Base-by-base conservation (phyloP, 352 stramenopile genomes). In the Globisporangium perplexum region DNA sequence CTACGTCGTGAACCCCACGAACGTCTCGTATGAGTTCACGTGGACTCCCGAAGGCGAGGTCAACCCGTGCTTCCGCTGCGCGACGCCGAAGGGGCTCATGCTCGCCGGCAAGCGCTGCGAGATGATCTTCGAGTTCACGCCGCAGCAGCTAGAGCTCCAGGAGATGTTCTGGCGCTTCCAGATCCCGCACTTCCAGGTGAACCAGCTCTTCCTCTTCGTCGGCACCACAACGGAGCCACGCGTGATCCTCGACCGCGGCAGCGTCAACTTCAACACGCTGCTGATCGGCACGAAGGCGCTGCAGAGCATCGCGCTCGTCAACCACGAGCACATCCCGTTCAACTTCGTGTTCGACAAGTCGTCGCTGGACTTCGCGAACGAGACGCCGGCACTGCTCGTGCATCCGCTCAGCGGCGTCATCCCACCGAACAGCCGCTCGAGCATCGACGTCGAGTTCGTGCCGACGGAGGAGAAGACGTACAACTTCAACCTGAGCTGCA, bases 41-140 rank as follows among this genome's bases (percentile, higher is more conserved):
- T 98, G 93, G 88, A 80, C 74, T n/a, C 71, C 80, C 0, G 77
- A 92, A 24, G 84, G 74, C 15, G 83, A 95, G 4, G 49, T 61
- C 1, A 88, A 81, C 33, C 65, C 88, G 11, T 86, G 73, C 24
- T 98, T 97, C 62, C 80, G 89, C 1, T 98, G 92, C 60, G 82
- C 82, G 15, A 97, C 90, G 0, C 74, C 76, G 0, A 95, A 92
- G 57, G 94, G 94, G 7, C 77, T 96, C 36, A 96, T 98, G 71
- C 73, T 98, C 1, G 72, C 88, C 8, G 94, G 94, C 0, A 96
- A 97, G 63, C 77, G 90, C 15, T 95, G 85, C 55, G 94, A 98
- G 55, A 97, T 98, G 84, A 86, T 96, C n/a, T 98, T 98, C 60
- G 93, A 98, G 55, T 98, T 96, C 65, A 96, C 88, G 28, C 93